Base-by-base conservation (phyloP, 2,329 filamentous ascomycete genomes). In the Colletotrichum musae region DNA sequence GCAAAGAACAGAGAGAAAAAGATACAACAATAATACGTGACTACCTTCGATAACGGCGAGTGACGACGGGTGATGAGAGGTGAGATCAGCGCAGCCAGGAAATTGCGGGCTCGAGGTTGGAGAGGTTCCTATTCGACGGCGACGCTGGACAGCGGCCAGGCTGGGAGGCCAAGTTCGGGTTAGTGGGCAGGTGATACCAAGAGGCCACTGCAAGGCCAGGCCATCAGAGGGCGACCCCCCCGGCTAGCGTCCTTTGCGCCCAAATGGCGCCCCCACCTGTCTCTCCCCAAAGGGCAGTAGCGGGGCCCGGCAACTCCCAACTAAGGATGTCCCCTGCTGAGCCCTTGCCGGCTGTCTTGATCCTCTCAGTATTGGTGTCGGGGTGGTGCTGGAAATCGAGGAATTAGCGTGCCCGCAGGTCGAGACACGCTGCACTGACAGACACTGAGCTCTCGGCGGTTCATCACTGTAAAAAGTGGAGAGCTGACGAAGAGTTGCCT, bases 81-180 rank as follows among this genome's bases (percentile, higher is more conserved):
- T 64, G 52, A 13, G 64, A 70, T 68, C 64, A 58, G 64, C 68
- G 67, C 67, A 70, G 39, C 41, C 28, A 58, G 68, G 68, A 70
- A 70, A 70, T 70, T 70, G 64, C 68, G 26, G 53, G 58, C 64
- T 64, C 21, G 43, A 57, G 41, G 47, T 56, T 70, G 64, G 64
- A 68, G 21, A 52, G 16, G 47, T 54, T 68, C 52, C 57, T 48
- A 68, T 70, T 68, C 58, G 64, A 68, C 64, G 41, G 39, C 9
- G 47, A 58, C 45, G 28, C 10, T 52, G 12, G 32, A 50, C 28
- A 41, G 24, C 24, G 28, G 50, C 39, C 21, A 58, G 47, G 4
- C 28, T 45, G 21, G n/a, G 15, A 4, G 39, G 50, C 41, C 21
- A 56, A 61, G 28, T 28, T 36, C 32, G 62, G 67, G 45, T 51